Conservation (phyloP, 106 monocot species). For the Acanthochlamys bracteata region DNA sequence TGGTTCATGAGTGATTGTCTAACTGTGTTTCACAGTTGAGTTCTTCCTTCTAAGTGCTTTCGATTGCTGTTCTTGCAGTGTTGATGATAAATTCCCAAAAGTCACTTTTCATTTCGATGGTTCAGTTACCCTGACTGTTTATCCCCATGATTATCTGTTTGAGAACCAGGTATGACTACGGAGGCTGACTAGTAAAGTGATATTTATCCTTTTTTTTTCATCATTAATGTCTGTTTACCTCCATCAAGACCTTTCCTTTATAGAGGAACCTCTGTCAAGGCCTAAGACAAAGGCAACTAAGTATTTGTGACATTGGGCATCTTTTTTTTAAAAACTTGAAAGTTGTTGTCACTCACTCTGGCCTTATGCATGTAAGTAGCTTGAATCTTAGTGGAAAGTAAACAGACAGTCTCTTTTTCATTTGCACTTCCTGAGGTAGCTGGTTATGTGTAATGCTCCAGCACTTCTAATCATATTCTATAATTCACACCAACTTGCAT, state of each 20-base stretch:
- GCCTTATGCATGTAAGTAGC: no score
- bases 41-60: neutral
- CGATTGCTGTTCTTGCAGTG: slow-evolving; percentile 28
- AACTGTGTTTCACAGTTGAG: neutral
- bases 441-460: no score
- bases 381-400: no score
- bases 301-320: no score
- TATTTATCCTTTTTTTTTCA: neutral
- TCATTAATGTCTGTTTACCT: neutral
- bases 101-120: slow-evolving; percentile 55
- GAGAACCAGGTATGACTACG: slow-evolving; percentile 29
- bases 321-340: no score
- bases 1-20: neutral
- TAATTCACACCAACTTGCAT: no score
- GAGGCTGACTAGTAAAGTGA: neutral
- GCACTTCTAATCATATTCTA: no score
- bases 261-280: neutral
- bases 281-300: no score
- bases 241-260: neutral
- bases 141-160: slow-evolving; percentile 77
- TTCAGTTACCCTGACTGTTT: slow-evolving; percentile 39
- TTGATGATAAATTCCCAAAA: slow-evolving; percentile 55
- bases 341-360: no score
- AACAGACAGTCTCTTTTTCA: no score
- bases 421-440: no score